phyloP scores from a whole-genome alignment of 2,329 filamentous ascomycete genomes.

The Stachybotrys chlorohalonatus region DNA sequence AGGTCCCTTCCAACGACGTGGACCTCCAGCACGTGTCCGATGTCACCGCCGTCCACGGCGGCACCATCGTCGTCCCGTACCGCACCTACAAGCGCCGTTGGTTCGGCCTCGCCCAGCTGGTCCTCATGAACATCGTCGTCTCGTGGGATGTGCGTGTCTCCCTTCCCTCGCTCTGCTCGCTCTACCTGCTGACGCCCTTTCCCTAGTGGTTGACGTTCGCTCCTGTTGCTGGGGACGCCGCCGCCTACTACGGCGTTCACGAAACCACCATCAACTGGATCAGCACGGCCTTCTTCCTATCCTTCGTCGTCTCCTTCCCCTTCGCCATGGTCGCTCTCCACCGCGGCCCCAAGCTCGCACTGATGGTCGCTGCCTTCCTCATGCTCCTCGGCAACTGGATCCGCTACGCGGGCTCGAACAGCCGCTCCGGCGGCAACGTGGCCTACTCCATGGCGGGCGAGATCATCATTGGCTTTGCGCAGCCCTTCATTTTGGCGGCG shows the following conservation, averaged over 20 bases:
- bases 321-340: conserved; percentile 70
- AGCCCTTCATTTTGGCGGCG: conserved; percentile 85
- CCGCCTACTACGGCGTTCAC: conserved; percentile 65
- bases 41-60: conserved; percentile 7
- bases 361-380: conserved; percentile 63
- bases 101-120: conserved; percentile 77
- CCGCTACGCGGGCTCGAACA: conserved; percentile 62
- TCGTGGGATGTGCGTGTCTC: conserved; percentile 78
- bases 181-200: background rate
- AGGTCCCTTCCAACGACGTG: conserved; percentile 17
- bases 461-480: conserved; percentile 78
- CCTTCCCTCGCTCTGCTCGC: background rate
- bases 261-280: conserved; percentile 86
- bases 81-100: conserved; percentile 72
- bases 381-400: conserved; percentile 85
- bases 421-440: conserved; percentile 52
- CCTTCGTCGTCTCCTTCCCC: conserved; percentile 68
- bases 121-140: conserved; percentile 83
- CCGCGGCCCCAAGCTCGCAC: conserved; percentile 67
- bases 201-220: conserved; percentile 80
- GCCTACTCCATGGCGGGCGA: conserved; percentile 83
- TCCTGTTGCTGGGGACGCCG: conserved; percentile 65
- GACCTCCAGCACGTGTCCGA: conserved; percentile 14
- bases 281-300: conserved; percentile 77
- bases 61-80: conserved; percentile 21